These are phyloP conservation scores for Beauveria scarabaeidicola DNA, from an alignment of 2,329 filamentous ascomycete genomes.

Conservation along the genomic window DNA sequence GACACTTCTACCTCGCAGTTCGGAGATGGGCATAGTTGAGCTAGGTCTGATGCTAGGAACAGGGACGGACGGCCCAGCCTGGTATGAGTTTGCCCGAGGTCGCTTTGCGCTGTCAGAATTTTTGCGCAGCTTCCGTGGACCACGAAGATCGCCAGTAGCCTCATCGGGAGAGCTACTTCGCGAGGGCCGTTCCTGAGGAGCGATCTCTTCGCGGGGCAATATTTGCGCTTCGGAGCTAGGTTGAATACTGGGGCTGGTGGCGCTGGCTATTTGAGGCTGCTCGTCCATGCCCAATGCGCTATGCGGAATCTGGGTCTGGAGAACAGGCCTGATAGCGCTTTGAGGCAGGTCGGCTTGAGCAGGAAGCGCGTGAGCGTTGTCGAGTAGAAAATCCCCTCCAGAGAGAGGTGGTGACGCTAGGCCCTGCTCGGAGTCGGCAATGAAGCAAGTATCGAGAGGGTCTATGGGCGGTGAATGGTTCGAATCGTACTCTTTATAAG, in stretches of 20 bases:
- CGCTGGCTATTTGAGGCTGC: constrained; percentile 3
- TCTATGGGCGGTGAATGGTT: neutral
- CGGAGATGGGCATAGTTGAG: constrained; percentile 25
- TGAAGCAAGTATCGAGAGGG: neutral
- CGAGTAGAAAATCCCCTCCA: neutral
- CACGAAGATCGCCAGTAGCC: constrained; percentile 15
- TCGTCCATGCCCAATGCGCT: constrained; percentile 3
- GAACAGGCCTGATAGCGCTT: constrained; percentile 5
- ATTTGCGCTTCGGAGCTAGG: neutral
- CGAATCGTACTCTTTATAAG: constrained; percentile 11
- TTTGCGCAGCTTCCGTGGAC: constrained; percentile 25
- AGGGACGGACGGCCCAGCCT: constrained; percentile 17
- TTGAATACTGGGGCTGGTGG: neutral
- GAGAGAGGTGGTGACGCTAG: constrained; percentile 9
- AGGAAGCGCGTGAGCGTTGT: neutral
- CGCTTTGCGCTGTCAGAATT: constrained; percentile 20
- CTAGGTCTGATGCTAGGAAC: constrained; percentile 19
- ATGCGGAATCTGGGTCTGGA: constrained; percentile 5
- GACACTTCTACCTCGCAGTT: constrained; percentile 34
- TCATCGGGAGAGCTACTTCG: constrained; percentile 6
- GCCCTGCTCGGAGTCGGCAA: neutral
- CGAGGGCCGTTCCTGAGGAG: neutral
- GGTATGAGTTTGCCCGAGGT: constrained; percentile 26
- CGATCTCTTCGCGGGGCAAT: constrained; percentile 13
- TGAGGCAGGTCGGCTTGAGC: neutral